phyloP scores from a whole-genome alignment of 177 flowering plant genomes.

The Telopea speciosissima region DNA sequence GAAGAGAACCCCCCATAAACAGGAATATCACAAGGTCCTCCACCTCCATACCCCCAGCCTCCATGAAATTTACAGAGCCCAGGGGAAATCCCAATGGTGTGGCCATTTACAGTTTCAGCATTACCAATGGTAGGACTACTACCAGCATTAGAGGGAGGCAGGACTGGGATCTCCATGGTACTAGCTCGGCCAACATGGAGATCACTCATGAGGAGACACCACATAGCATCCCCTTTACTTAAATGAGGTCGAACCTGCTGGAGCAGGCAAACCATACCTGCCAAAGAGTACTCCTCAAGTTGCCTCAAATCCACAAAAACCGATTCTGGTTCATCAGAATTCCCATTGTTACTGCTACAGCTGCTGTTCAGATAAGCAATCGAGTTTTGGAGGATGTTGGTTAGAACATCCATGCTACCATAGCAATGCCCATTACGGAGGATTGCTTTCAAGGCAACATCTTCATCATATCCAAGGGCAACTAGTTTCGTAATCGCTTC shows the following conservation, averaged over 20 bases:
- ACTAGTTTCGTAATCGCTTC: constrained; percentile 69
- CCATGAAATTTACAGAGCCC: constrained; percentile 67
- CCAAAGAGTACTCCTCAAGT: constrained; percentile 74
- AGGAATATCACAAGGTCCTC: constrained; percentile 41
- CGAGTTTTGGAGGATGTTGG: constrained; percentile 70
- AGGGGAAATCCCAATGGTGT: constrained; percentile 38
- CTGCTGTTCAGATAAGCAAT: constrained; percentile 52
- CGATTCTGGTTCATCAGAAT: constrained; percentile 42
- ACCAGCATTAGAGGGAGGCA: neutral
- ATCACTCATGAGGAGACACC: constrained; percentile 96
- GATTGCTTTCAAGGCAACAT: constrained; percentile 53
- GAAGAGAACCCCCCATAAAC: constrained; percentile 33
- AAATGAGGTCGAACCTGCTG: constrained; percentile 74
- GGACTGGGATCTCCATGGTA: constrained; percentile 43
- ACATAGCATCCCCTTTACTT: constrained; percentile 93
- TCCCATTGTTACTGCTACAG: constrained; percentile 24
- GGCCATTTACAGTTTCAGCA: constrained; percentile 24
- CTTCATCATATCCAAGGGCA: constrained; percentile 65
- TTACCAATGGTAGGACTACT: constrained; percentile 6
- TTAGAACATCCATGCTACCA: constrained; percentile 78
- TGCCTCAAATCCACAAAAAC: constrained; percentile 74
- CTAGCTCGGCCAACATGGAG: constrained; percentile 88
- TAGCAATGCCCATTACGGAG: constrained; percentile 83
- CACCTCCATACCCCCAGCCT: constrained; percentile 82
- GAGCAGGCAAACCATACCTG: constrained; percentile 74